A percentile compares a stretch with the other conserved stretches of the same genome.
Evolutionary conservation across 176 grass and related monocot genomes (phyloP).

Genomic region (Oryza meridionalis): DNA sequence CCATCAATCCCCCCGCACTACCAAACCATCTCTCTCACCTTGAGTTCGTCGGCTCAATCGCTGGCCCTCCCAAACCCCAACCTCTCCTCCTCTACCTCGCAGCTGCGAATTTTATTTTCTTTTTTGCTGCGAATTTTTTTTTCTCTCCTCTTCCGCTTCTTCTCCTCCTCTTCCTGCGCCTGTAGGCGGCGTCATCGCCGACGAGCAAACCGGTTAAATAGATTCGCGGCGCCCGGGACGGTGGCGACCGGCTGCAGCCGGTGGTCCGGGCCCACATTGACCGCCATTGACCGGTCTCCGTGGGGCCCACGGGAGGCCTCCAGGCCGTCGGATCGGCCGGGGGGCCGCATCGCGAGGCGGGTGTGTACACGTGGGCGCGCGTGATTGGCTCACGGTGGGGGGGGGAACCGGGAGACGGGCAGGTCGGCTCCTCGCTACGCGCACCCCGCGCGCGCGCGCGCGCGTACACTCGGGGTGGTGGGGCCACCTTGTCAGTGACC

Average conservation of each 20-base stretch:
- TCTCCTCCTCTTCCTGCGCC: not conserved
- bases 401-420: not conserved
- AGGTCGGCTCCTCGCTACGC: constrained; percentile 22
- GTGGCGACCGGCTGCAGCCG: constrained; percentile 40
- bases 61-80: not conserved
- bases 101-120: not conserved
- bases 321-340: constrained; percentile 11
- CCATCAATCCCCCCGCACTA: not conserved
- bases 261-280: not conserved
- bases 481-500: not conserved
- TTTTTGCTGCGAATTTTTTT: not conserved
- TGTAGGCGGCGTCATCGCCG: constrained; percentile 12
- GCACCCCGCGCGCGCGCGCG: not conserved
- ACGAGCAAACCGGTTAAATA: constrained; percentile 41
- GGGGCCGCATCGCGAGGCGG: not conserved
- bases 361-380: not conserved
- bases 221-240: constrained; percentile 21
- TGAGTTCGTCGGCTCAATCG: not conserved
- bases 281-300: constrained; percentile 16
- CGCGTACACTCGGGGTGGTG: not conserved
- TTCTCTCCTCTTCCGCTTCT: not conserved
- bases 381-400: constrained; percentile 23
- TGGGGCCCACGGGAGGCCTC: not conserved
- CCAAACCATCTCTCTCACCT: constrained; percentile 23
- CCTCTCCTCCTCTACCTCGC: not conserved